Conservation (phyloP, 2,329 filamentous ascomycete species). For the Drechslerella stenobrocha region DNA sequence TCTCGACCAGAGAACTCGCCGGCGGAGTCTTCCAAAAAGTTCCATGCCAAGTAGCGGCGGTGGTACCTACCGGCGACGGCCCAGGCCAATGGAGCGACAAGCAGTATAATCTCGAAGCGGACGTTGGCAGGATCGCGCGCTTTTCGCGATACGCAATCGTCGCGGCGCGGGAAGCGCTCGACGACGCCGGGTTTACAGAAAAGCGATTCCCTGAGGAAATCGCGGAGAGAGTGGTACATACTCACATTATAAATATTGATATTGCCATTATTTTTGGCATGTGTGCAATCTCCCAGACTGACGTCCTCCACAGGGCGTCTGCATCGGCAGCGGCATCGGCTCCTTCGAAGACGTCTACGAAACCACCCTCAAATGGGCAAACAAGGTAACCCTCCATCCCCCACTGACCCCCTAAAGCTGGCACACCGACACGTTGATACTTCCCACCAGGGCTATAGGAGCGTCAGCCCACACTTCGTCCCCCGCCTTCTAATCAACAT, state of each 20-base stretch:
- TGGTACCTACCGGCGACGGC: conserved; percentile 67
- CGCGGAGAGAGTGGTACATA: conserved; percentile 68
- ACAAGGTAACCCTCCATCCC: conserved; percentile 60
- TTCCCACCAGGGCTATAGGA: conserved; percentile 81
- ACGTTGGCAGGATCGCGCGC: conserved; percentile 77
- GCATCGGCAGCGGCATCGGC: conserved; percentile 91
- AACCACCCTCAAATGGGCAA: conserved; percentile 74
- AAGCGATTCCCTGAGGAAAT: conserved; percentile 65
- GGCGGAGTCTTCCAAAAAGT: conserved; percentile 63
- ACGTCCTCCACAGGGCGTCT: conserved; percentile 68
- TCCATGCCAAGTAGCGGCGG: conserved; percentile 80
- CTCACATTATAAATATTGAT: neutral
- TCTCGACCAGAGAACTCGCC: conserved; percentile 69
- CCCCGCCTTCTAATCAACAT: conserved; percentile 92
- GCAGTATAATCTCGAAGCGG: conserved; percentile 57
- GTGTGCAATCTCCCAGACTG: neutral
- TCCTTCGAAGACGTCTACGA: conserved; percentile 89
- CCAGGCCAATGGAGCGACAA: conserved; percentile 31
- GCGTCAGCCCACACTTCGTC: conserved; percentile 90
- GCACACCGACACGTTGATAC: too few relatives aligned
- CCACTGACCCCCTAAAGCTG: too few relatives aligned
- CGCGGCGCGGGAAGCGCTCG: conserved; percentile 80
- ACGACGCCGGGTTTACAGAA: conserved; percentile 72
- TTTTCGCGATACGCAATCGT: conserved; percentile 92
- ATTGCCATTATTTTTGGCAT: too few relatives aligned